These are phyloP conservation scores for Trichoderma koningii DNA, from an alignment of 2,329 filamentous ascomycete species.

Conservation along the genomic window DNA sequence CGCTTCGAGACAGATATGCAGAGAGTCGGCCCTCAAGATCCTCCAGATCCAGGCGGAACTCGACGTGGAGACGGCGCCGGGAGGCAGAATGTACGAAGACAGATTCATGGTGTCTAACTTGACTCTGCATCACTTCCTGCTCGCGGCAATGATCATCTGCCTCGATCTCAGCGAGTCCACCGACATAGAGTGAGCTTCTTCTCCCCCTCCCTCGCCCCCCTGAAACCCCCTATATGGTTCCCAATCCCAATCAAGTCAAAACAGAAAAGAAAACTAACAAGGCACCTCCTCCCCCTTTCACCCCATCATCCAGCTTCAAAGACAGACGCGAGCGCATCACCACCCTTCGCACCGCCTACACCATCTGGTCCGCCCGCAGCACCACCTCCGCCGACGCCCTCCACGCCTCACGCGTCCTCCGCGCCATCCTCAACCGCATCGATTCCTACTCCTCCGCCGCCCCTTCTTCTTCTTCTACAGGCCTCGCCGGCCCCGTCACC, in stretches of 20 bases:
- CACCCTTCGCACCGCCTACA: conserved; percentile 45
- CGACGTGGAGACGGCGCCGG: conserved; percentile 48
- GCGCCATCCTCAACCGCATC: conserved; percentile 46
- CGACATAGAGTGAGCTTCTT: conserved; percentile 39
- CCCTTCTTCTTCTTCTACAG: background rate
- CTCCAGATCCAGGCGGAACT: conserved; percentile 52
- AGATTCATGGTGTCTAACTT: conserved; percentile 57
- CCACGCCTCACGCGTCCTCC: conserved; percentile 47
- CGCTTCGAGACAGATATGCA: conserved; percentile 46
- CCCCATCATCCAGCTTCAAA: conserved; percentile 18
- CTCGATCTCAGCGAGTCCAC: conserved; percentile 49
- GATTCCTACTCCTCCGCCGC: conserved; percentile 29
- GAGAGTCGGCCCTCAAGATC: conserved; percentile 48
- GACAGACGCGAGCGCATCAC: conserved; percentile 42
- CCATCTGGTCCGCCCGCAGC: conserved; percentile 47
- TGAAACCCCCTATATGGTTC: background rate
- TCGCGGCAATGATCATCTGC: conserved; percentile 62
- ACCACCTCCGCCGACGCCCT: conserved; percentile 45
- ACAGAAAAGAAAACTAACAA: background rate
- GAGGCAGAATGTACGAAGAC: conserved; percentile 55
- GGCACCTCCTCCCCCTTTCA: no score
- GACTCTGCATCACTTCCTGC: conserved; percentile 58
- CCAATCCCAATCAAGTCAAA: background rate
- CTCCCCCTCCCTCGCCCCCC: background rate
- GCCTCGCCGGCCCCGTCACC: conserved; percentile 1